phyloP scores from a whole-genome alignment of 2,329 filamentous ascomycete species.

The Alternaria consortialis region DNA sequence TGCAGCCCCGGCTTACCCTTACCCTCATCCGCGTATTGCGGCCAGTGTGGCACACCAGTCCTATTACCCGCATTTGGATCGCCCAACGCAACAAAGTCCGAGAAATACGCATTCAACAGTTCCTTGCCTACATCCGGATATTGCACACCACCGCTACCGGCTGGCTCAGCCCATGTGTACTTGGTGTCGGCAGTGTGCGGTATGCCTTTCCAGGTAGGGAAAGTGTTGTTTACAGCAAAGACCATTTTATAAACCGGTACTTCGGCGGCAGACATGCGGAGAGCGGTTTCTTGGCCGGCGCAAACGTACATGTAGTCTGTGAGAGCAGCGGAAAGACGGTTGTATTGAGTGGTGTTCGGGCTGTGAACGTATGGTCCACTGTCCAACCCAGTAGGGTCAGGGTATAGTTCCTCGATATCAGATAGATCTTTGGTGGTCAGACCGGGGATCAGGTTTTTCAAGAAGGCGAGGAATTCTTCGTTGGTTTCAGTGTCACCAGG shows the following conservation, averaged over 20 bases:
- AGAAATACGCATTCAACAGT: slow-evolving; percentile 53
- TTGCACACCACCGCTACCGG: slow-evolving; percentile 54
- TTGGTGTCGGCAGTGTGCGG: slow-evolving; percentile 44
- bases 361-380: slow-evolving; percentile 51
- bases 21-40: slow-evolving; percentile 43
- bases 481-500: slow-evolving; percentile 42
- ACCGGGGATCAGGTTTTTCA: slow-evolving; percentile 33
- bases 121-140: slow-evolving; percentile 50
- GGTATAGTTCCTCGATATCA: slow-evolving; percentile 38
- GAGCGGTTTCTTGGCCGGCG: slow-evolving; percentile 56
- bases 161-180: slow-evolving; percentile 60
- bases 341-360: slow-evolving; percentile 56
- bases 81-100: slow-evolving; percentile 52
- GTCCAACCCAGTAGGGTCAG: slow-evolving; percentile 23
- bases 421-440: slow-evolving; percentile 27
- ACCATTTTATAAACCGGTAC: slow-evolving; percentile 41
- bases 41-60: slow-evolving; percentile 49
- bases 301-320: slow-evolving; percentile 59
- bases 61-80: slow-evolving; percentile 49
- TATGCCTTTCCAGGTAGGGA: slow-evolving; percentile 31
- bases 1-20: slow-evolving; percentile 28
- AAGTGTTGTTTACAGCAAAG: slow-evolving; percentile 34
- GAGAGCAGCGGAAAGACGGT: slow-evolving; percentile 53
- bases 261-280: slow-evolving; percentile 45
- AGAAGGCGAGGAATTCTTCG: slow-evolving; percentile 44